Conservation (phyloP, 2,329 filamentous ascomycete species). For the Colletotrichum trifolii region DNA sequence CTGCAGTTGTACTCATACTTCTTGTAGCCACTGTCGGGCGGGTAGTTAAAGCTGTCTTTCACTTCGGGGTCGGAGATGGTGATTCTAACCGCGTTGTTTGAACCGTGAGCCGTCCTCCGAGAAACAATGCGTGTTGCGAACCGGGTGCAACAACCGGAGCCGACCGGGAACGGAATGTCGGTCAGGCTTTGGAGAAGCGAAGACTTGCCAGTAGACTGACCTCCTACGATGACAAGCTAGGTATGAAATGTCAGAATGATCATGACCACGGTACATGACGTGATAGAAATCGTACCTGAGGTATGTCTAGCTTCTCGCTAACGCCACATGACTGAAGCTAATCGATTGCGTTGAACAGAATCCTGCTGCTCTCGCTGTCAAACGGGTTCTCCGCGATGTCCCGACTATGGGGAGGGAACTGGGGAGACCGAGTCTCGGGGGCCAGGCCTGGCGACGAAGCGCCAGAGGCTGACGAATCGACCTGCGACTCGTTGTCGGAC, state of each 20-base stretch:
- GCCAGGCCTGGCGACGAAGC: too few species aligned
- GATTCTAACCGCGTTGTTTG: slow-evolving; percentile 44
- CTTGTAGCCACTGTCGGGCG: slow-evolving; percentile 33
- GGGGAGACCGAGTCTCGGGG: too few species aligned
- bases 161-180: slow-evolving; percentile 50
- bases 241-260: not conserved
- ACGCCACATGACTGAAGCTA: slow-evolving; percentile 46
- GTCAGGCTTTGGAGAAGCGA: slow-evolving; percentile 50
- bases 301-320: slow-evolving; percentile 45
- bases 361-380: slow-evolving; percentile 39
- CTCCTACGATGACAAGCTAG: slow-evolving; percentile 50
- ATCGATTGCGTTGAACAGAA: slow-evolving; percentile 51
- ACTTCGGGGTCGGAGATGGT: slow-evolving; percentile 45
- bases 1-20: slow-evolving; percentile 40
- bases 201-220: slow-evolving; percentile 51
- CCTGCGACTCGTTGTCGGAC: too few species aligned
- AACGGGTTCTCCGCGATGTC: too few species aligned
- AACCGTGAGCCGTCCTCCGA: slow-evolving; percentile 44
- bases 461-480: too few species aligned
- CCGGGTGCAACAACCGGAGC: slow-evolving; percentile 47
- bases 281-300: slow-evolving; percentile 43
- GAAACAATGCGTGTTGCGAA: slow-evolving; percentile 53
- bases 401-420: too few species aligned
- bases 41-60: slow-evolving; percentile 38
- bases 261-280: not conserved